Conservation (phyloP, 768 basidiomycete genomes). For the Basidioascus undulatus region DNA sequence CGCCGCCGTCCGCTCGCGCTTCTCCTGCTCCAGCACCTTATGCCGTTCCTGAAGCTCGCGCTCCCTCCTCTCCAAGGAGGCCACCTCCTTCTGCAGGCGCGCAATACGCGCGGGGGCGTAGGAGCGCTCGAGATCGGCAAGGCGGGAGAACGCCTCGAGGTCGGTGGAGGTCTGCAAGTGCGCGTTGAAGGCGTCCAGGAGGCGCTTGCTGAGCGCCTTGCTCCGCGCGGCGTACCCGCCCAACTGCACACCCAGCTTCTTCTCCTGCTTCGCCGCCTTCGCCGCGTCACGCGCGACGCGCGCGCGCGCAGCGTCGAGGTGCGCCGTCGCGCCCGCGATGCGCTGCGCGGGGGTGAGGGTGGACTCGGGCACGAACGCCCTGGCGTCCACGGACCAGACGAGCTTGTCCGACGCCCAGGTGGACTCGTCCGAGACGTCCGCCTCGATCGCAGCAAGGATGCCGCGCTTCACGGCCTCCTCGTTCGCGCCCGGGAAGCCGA, state of each 20-base stretch:
- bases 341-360: conserved; percentile 35
- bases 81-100: conserved; percentile 67
- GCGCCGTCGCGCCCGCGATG: conserved; percentile 34
- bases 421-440: conserved; percentile 32
- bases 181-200: conserved; percentile 44
- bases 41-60: conserved; percentile 54
- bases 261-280: conserved; percentile 64
- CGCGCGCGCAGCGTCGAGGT: conserved; percentile 39
- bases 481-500: conserved; percentile 67
- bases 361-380: conserved; percentile 41
- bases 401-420: conserved; percentile 31
- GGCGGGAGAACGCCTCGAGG: conserved; percentile 48
- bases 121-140: conserved; percentile 41
- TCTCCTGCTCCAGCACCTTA: conserved; percentile 44
- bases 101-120: conserved; percentile 49
- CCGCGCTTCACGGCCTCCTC: conserved; percentile 57
- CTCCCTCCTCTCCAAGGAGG: conserved; percentile 51
- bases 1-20: not conserved
- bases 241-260: conserved; percentile 61
- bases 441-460: conserved; percentile 35
- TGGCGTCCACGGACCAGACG: conserved; percentile 35
- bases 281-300: conserved; percentile 55
- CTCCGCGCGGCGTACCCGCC: conserved; percentile 78
- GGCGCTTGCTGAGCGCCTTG: conserved; percentile 33
- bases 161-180: conserved; percentile 43